Conservation (phyloP, 257 asterid species). For the Orobanche coerulescens region DNA sequence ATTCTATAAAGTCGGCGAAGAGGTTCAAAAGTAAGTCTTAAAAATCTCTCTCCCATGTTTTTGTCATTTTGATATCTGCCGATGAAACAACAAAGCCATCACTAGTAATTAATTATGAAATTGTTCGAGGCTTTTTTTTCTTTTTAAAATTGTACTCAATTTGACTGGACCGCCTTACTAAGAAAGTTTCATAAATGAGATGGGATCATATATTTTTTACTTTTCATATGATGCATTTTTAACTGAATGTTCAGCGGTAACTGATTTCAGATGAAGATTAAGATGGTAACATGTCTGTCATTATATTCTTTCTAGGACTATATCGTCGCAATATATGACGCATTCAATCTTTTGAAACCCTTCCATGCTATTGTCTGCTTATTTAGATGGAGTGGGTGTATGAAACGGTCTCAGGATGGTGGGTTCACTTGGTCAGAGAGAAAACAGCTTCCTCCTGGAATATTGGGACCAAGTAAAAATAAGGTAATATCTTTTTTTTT, state of each 20-base stretch:
- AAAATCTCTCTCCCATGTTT: neutral
- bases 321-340: neutral
- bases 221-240: neutral
- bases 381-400: constrained; percentile 87
- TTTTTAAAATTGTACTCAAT: neutral
- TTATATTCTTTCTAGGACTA: neutral
- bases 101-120: neutral
- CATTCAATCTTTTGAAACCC: neutral
- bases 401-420: constrained; percentile 77
- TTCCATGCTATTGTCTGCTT: neutral
- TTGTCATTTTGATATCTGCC: neutral
- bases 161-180: too few relatives aligned
- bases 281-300: neutral
- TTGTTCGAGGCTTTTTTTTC: neutral
- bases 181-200: too few relatives aligned
- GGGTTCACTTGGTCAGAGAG: constrained; percentile 80
- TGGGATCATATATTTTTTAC: neutral
- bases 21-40: constrained; percentile 72
- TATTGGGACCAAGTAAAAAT: constrained; percentile 88
- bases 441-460: constrained; percentile 93
- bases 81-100: neutral
- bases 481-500: constrained; percentile 68
- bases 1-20: constrained; percentile 78
- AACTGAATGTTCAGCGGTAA: neutral
- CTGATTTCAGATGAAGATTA: neutral